Evolutionary conservation across 257 asterid species (phyloP), one percentile per base, ranked within the genome.

Genomic region (Ilex asprella): DNA sequence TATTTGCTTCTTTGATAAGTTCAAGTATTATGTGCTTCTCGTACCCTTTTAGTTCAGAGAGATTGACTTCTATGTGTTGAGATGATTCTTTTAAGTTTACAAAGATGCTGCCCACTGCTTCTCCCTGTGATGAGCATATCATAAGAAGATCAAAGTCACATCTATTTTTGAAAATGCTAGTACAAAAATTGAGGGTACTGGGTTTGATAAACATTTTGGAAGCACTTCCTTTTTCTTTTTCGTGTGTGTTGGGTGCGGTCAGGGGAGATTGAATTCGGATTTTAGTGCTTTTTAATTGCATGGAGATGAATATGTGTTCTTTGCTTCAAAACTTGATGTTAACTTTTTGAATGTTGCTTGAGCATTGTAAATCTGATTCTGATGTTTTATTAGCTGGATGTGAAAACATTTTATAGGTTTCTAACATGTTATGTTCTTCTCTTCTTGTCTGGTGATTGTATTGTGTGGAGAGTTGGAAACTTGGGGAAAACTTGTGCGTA

Each of bases 21-120:
- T 89, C 88, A 58, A 77, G 84, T 61, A 89, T 76, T 63, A 86
- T 70, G 61, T 89, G 88, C 75, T 86, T 86, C 72, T 89, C 96
- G 39, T 89, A 89, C 31, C 96, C 96, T 71, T 75, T 82, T 51
- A 84, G 76, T 55, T 86, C 93, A 14, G 95, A 82, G 65, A 88
- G 86, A 74, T 88, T 81, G 56, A 88, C 74, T 78, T 88, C 96
- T 10, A 84, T 65, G 65, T 86, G 96, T 64, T 64, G 81, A 49
- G 74, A 52, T 64, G 95, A 88, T 67, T 64, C 84, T 82, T 64
- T 76, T 63, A 86, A 60, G 39, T 77, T 84, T 39, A 86, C 93
- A 7, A 44, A 56, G 78, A 89, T 84, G 73, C 96, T 89, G 63
- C 84, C 67, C 62, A 84, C 81, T 74, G 84, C 79, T 79, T 89